These are phyloP conservation scores for Tribonema minus DNA, from an alignment of 108 stramenopile genomes.

Conservation along the genomic window DNA sequence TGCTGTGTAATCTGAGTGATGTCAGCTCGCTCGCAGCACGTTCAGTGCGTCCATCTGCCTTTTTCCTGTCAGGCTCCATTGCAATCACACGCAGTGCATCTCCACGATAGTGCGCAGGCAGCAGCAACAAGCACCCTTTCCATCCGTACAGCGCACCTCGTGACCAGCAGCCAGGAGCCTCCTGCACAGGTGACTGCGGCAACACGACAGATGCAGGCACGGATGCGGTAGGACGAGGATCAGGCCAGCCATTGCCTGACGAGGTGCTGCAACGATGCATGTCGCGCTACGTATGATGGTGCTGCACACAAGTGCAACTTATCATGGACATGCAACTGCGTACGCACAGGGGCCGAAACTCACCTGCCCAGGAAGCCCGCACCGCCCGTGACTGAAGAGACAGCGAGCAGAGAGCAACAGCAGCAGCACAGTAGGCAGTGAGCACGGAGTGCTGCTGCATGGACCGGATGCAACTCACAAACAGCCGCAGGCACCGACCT, in stretches of 20 bases:
- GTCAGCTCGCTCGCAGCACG: not conserved
- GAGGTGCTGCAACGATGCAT: too few species aligned
- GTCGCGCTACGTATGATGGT: too few species aligned
- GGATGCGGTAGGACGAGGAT: too few species aligned
- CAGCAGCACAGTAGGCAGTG: not conserved
- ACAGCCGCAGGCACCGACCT: not conserved
- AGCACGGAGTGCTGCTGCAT: not conserved
- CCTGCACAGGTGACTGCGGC: constrained; percentile 89
- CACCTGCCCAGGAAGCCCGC: constrained; percentile 88
- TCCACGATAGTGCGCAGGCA: not conserved
- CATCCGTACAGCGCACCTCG: constrained; percentile 60
- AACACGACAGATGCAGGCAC: too few species aligned
- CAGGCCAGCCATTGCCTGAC: too few species aligned
- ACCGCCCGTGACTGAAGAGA: constrained; percentile 34
- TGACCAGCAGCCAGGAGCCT: constrained; percentile 94
- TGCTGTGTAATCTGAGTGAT: too few species aligned
- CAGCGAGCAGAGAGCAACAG: too few species aligned
- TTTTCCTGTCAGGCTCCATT: not conserved
- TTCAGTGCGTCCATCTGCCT: not conserved
- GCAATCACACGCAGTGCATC: not conserved
- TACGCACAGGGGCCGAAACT: too few species aligned
- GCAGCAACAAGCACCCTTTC: not conserved
- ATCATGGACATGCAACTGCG: too few species aligned
- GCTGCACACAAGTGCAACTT: too few species aligned
- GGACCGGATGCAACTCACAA: not conserved